Percentiles rank a stretch among this genome's conserved stretches.
phyloP scores from a whole-genome alignment of 805 yeast species.

The Metschnikowia santaceciliae region DNA sequence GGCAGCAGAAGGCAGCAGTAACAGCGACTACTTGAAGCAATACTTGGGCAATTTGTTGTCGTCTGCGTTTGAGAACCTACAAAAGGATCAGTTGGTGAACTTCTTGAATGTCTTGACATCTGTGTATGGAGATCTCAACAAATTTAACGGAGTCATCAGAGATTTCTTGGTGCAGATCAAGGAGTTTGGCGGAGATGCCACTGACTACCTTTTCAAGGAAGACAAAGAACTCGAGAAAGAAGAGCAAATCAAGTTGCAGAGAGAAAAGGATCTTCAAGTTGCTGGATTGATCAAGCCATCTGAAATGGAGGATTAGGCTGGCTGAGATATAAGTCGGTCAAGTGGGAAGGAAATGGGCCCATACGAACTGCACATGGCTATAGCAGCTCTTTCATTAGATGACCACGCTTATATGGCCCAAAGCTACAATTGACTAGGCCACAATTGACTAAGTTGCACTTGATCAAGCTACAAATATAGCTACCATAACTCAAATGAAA shows the following conservation, averaged over 20 bases:
- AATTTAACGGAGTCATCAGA: slow-evolving; percentile 80
- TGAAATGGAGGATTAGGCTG: slow-evolving; percentile 69
- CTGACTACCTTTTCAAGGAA: slow-evolving; percentile 91
- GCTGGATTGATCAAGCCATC: slow-evolving; percentile 95
- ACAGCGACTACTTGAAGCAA: slow-evolving; percentile 71
- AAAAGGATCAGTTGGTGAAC: slow-evolving; percentile 73
- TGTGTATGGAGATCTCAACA: slow-evolving; percentile 66
- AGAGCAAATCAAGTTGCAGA: slow-evolving; percentile 66
- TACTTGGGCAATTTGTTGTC: slow-evolving; percentile 77
- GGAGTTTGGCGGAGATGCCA: slow-evolving; percentile 92
- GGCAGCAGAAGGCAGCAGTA: slow-evolving; percentile 82
- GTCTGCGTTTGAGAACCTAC: slow-evolving; percentile 90
- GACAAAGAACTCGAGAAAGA: slow-evolving; percentile 75
- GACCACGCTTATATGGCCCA: neutral
- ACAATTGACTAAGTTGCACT: neutral
- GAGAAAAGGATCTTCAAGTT: slow-evolving; percentile 77
- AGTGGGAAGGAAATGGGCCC: neutral
- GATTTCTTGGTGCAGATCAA: slow-evolving; percentile 96
- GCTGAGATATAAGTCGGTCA: slow-evolving; percentile 20
- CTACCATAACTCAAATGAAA: neutral
- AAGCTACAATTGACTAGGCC: neutral
- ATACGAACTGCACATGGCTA: neutral
- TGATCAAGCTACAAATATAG: neutral
- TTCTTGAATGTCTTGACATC: slow-evolving; percentile 75
- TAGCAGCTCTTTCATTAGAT: neutral